These are phyloP conservation scores for Phialophora tarda DNA, from an alignment of 2,329 filamentous ascomycete species.

Conservation along the genomic window DNA sequence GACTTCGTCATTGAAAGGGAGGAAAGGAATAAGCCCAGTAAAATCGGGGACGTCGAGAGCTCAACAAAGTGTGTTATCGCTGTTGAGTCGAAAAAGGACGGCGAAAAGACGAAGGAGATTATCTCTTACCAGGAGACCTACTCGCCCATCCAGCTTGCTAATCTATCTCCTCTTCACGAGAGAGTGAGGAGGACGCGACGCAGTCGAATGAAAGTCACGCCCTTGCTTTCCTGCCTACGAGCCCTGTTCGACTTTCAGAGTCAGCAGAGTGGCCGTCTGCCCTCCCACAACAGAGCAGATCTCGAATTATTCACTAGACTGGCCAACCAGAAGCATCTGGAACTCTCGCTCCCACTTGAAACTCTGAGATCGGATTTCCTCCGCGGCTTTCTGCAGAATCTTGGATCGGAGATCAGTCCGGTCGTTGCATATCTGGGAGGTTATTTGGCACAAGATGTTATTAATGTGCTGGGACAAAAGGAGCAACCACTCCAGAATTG, in stretches of 20 bases:
- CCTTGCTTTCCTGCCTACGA: slow-evolving; percentile 81
- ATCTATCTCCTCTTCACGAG: slow-evolving; percentile 75
- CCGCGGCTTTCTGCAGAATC: slow-evolving; percentile 82
- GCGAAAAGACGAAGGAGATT: slow-evolving; percentile 75
- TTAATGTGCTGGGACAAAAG: slow-evolving; percentile 88
- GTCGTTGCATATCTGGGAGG: slow-evolving; percentile 89
- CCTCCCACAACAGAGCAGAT: slow-evolving; percentile 66
- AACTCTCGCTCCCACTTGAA: slow-evolving; percentile 71
- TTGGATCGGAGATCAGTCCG: slow-evolving; percentile 82
- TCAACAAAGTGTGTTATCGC: slow-evolving; percentile 76
- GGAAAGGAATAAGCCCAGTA: slow-evolving; percentile 73
- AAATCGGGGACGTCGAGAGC: slow-evolving; percentile 66
- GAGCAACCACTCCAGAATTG: slow-evolving; percentile 97
- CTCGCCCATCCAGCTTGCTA: slow-evolving; percentile 84
- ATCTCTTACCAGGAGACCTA: slow-evolving; percentile 93
- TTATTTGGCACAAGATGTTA: slow-evolving; percentile 91
- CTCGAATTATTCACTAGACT: slow-evolving; percentile 77
- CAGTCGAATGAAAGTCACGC: slow-evolving; percentile 74
- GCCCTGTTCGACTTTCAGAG: slow-evolving; percentile 88
- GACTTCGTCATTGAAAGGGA: slow-evolving; percentile 87
- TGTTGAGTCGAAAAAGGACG: slow-evolving; percentile 71
- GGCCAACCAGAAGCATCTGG: slow-evolving; percentile 76
- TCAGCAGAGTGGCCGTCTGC: slow-evolving; percentile 58
- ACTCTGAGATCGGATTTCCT: slow-evolving; percentile 74
- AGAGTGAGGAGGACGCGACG: slow-evolving; percentile 72